Evolutionary conservation across 139 green algal genomes (phyloP).

Genomic region (Picochlorum costavermella): DNA sequence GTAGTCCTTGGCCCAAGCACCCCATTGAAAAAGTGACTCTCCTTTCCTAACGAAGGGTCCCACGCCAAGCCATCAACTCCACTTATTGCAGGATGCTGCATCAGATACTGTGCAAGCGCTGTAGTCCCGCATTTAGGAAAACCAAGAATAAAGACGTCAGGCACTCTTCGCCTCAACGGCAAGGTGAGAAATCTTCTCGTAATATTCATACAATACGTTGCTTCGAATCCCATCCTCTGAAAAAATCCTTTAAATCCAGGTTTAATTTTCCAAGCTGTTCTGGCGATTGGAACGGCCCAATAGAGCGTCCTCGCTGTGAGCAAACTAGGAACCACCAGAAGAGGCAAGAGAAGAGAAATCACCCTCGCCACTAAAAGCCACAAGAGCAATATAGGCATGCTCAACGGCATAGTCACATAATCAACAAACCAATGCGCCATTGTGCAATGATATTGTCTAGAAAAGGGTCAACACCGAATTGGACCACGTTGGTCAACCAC

Average conservation of each 20-base stretch:
- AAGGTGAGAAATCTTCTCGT: slow-evolving; percentile 56
- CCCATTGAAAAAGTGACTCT: slow-evolving; percentile 69
- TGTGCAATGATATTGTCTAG: neutral
- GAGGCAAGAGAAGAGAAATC: slow-evolving; percentile 20
- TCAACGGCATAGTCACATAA: slow-evolving; percentile 23
- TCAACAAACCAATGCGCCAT: slow-evolving; percentile 21
- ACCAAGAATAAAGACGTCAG: slow-evolving; percentile 69
- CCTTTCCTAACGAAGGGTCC: slow-evolving; percentile 63
- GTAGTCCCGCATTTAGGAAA: slow-evolving; percentile 74
- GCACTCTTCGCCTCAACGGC: slow-evolving; percentile 53
- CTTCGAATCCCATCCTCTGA: slow-evolving; percentile 49
- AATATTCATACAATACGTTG: slow-evolving; percentile 55
- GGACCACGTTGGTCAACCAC: no score
- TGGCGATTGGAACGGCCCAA: slow-evolving; percentile 64
- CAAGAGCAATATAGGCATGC: slow-evolving; percentile 24
- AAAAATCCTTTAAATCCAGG: slow-evolving; percentile 25
- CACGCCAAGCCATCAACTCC: slow-evolving; percentile 54
- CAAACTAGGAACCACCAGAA: slow-evolving; percentile 23
- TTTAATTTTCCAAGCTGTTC: slow-evolving; percentile 33
- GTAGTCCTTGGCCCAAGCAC: slow-evolving; percentile 42
- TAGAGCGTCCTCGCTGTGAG: slow-evolving; percentile 39
- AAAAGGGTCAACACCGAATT: no score
- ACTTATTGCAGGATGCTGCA: slow-evolving; percentile 50
- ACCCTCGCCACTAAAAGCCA: slow-evolving; percentile 28
- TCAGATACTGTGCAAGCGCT: slow-evolving; percentile 57